These are phyloP conservation scores for Trichoderma harzianum DNA, from an alignment of 2,329 filamentous ascomycete species.

Conservation along the genomic window DNA sequence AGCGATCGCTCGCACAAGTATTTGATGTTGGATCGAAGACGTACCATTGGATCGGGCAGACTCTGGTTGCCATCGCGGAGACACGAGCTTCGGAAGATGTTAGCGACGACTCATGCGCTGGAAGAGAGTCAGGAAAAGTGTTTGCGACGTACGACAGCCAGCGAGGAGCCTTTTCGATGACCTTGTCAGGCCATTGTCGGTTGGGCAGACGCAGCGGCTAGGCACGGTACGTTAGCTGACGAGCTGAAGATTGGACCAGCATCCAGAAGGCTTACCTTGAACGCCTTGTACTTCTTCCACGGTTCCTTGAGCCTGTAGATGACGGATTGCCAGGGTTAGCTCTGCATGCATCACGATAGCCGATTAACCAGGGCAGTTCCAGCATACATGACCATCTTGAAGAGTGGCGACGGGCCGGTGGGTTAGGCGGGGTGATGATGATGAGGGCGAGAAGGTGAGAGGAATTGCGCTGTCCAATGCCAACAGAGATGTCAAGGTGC, in stretches of 20 bases:
- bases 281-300: slow-evolving; percentile 6
- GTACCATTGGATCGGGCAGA: slow-evolving; percentile 5
- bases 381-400: not conserved
- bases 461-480: not conserved
- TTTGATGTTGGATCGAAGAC: not conserved
- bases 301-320: not conserved
- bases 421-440: not conserved
- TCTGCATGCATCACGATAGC: not conserved
- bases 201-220: slow-evolving; percentile 2
- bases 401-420: not conserved
- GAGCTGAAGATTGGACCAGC: not conserved
- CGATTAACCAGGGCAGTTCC: not conserved
- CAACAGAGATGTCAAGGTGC: not conserved
- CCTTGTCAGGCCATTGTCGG: slow-evolving; percentile 7
- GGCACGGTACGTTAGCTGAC: not conserved
- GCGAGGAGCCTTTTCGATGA: slow-evolving; percentile 3
- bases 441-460: not conserved
- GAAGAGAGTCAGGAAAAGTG: not conserved
- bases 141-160: not conserved
- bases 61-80: slow-evolving; percentile 10
- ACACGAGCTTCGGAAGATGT: not conserved
- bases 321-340: not conserved
- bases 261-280: not conserved
- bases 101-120: not conserved
- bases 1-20: not conserved